phyloP scores from a whole-genome alignment of 2,329 filamentous ascomycete genomes.

The Raffaelea albimanens region DNA sequence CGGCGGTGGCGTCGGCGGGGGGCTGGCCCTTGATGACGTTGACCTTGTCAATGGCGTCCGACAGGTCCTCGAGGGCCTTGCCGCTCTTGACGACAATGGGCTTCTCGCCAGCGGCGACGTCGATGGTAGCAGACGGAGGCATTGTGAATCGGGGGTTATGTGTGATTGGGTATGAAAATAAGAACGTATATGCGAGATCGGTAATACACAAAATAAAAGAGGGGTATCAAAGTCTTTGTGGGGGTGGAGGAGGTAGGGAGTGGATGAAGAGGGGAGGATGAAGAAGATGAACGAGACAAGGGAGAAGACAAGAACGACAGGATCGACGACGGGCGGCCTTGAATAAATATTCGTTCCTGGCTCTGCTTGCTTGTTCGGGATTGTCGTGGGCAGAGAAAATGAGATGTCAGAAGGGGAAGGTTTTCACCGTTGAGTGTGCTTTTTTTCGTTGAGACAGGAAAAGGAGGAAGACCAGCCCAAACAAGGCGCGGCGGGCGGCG shows the following conservation, averaged over 20 bases:
- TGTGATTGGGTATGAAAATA: neutral
- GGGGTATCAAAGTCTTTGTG: too few relatives aligned
- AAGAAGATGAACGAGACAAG: neutral
- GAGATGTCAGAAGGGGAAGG: too few relatives aligned
- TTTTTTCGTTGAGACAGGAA: neutral
- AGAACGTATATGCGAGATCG: neutral
- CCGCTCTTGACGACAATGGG: conserved; percentile 12
- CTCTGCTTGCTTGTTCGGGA: too few relatives aligned
- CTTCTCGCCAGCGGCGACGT: conserved; percentile 13
- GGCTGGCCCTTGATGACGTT: conserved; percentile 21
- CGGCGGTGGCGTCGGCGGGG: conserved; percentile 1
- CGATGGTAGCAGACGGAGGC: conserved; percentile 19
- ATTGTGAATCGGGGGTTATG: conserved; percentile 12
- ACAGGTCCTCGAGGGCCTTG: conserved; percentile 22
- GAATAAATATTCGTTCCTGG: neutral
- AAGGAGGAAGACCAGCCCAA: neutral
- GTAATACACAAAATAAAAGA: neutral
- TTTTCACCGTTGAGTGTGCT: too few relatives aligned
- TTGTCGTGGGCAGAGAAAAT: too few relatives aligned
- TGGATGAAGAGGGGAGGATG: neutral
- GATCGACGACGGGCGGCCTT: too few relatives aligned
- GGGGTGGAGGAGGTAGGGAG: neutral
- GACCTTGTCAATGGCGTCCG: conserved; percentile 24
- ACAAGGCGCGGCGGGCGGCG: too few relatives aligned
- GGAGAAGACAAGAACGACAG: too few relatives aligned